Evolutionary conservation across 257 asterid species (phyloP).

Genomic region (Penstemon barbatus): DNA sequence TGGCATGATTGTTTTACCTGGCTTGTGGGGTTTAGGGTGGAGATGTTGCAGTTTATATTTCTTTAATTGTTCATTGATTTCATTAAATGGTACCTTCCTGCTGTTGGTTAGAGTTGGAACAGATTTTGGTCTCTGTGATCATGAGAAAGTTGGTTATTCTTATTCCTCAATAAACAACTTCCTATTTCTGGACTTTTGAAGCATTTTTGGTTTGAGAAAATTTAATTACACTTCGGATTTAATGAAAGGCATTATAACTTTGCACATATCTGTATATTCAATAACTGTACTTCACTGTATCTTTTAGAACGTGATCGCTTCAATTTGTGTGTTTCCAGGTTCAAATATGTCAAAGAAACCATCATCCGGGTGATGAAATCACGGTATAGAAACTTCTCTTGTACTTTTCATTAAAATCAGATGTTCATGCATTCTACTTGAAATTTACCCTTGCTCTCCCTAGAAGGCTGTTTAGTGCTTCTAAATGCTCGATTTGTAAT

Average conservation of each 20-base stretch:
- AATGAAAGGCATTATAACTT: not conserved
- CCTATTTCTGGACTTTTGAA: conserved; percentile 7
- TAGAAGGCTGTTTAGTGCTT: not conserved
- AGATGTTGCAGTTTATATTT: conserved; percentile 8
- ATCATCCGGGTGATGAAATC: conserved; percentile 89
- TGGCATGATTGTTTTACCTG: conserved; percentile 1
- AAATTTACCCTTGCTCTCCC: not conserved
- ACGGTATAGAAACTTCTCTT: conserved; percentile 45
- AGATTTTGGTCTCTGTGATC: conserved; percentile 6
- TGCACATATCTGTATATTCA: not conserved
- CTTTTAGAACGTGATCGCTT: conserved; percentile 25
- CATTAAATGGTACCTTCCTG: not conserved
- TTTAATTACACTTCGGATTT: not conserved
- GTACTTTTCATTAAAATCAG: not conserved
- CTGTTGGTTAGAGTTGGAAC: conserved; percentile 1
- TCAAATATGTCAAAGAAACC: conserved; percentile 89
- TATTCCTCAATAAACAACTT: conserved; percentile 10
- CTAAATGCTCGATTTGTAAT: not conserved
- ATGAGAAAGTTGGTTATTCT: not conserved
- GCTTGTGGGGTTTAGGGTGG: not conserved
- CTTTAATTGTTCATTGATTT: not conserved
- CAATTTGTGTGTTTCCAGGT: conserved; percentile 54
- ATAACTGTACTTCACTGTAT: conserved; percentile 1
- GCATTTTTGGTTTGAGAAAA: not conserved
- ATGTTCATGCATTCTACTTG: conserved; percentile 1